phyloP scores from a whole-genome alignment of 768 basidiomycete species.

The Termitomyces sp. region DNA sequence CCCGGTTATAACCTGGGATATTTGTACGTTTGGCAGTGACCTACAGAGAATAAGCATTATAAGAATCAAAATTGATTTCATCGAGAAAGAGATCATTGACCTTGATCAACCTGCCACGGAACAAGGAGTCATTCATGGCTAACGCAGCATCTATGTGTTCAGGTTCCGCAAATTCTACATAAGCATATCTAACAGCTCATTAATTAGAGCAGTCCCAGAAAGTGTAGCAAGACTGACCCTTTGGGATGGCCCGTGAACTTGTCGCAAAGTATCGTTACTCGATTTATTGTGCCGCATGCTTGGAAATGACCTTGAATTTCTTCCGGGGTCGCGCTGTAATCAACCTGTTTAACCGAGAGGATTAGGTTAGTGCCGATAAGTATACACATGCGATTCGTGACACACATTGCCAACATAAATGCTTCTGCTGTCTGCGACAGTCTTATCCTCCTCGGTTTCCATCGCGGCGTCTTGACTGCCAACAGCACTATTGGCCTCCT shows the following conservation, averaged over 20 bases:
- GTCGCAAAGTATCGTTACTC: conserved; percentile 98
- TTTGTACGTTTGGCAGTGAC: conserved; percentile 96
- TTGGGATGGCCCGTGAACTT: conserved; percentile 99
- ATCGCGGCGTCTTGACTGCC: conserved; percentile 44
- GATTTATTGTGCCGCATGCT: conserved; percentile 96
- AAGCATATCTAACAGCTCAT: conserved; percentile 71
- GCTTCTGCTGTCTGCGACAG: conserved; percentile 77
- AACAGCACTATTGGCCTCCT: conserved; percentile 45
- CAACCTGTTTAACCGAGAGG: conserved; percentile 57
- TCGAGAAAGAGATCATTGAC: conserved; percentile 30
- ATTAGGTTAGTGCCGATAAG: conserved; percentile 1
- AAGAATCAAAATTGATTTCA: background rate
- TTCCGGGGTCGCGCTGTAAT: conserved; percentile 95
- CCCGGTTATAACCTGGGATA: conserved; percentile 85
- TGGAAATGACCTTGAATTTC: conserved; percentile 98
- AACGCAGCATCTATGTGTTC: conserved; percentile 87
- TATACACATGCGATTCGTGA: conserved; percentile 14
- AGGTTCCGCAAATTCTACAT: conserved; percentile 96
- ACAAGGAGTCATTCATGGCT: conserved; percentile 93
- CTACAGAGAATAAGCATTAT: conserved; percentile 31
- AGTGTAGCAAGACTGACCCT: conserved; percentile 51
- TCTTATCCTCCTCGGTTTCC: conserved; percentile 84
- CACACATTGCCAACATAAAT: conserved; percentile 95
- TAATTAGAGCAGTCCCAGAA: background rate
- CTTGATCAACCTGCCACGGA: conserved; percentile 90